A percentile compares a stretch with the other conserved stretches of the same genome.
Evolutionary conservation across 192 early-diverging fungal genomes (phyloP).

Genomic region (Backusella macrospora): DNA sequence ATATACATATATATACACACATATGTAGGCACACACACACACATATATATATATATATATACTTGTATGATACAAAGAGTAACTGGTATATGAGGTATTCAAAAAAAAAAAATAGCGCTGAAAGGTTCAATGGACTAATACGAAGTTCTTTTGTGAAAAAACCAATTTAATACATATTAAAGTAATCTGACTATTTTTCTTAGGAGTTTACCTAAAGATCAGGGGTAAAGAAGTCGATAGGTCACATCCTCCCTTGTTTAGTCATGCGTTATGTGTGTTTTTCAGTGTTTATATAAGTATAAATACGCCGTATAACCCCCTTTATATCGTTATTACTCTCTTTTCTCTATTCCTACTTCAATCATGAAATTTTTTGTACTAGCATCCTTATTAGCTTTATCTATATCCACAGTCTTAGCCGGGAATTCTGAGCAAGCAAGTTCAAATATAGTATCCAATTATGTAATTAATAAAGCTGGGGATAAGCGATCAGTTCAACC

Average conservation of each 20-base stretch:
- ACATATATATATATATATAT: too few relatives aligned
- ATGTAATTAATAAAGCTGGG: too few relatives aligned
- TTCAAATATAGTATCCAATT: not conserved
- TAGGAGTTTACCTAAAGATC: not conserved
- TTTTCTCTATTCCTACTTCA: not conserved
- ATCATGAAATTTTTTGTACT: not conserved
- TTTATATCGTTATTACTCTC: not conserved
- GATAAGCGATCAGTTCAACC: conserved; percentile 1
- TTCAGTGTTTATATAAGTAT: not conserved
- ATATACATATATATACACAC: not conserved
- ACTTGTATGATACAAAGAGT: not conserved
- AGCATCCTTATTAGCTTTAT: not conserved
- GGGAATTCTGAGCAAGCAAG: not conserved
- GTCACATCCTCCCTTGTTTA: not conserved
- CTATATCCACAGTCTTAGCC: not conserved
- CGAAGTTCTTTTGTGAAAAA: not conserved
- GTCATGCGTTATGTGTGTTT: not conserved
- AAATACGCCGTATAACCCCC: not conserved
- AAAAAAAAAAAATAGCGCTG: not conserved
- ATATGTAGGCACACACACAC: not conserved
- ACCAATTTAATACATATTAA: not conserved
- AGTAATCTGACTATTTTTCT: not conserved
- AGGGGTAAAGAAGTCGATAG: not conserved
- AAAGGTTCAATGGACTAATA: not conserved
- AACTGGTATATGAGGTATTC: not conserved